Conservation (phyloP, 805 yeast genomes). For the Wickerhamomyces bovis region DNA sequence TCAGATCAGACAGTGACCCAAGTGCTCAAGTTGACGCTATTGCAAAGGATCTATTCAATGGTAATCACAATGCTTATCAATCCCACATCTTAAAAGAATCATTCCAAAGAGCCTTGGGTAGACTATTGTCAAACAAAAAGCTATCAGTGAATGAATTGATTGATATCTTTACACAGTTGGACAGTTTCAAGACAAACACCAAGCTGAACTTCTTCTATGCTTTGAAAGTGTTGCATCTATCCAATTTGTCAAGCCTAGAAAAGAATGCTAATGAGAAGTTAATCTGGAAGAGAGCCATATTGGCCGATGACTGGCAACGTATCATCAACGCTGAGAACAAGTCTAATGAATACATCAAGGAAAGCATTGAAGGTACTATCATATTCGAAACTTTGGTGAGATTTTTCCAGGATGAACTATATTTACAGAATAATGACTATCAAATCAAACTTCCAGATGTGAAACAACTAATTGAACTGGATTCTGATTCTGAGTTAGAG, state of each 20-base stretch:
- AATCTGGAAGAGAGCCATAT: constrained; percentile 57
- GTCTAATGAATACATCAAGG: constrained; percentile 36
- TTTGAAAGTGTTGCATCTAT: constrained; percentile 42
- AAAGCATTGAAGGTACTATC: constrained; percentile 34
- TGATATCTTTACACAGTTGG: constrained; percentile 43
- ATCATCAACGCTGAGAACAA: constrained; percentile 31
- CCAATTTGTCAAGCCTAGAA: constrained; percentile 21
- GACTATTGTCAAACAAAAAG: constrained; percentile 33
- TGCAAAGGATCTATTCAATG: constrained; percentile 19
- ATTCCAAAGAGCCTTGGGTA: constrained; percentile 21
- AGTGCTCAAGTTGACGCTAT: constrained; percentile 19
- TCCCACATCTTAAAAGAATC: constrained; percentile 19
- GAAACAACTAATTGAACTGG: constrained; percentile 7
- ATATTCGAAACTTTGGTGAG: constrained; percentile 40
- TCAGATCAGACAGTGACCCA: constrained; percentile 27
- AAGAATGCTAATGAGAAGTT: constrained; percentile 30
- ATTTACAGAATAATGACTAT: constrained; percentile 16
- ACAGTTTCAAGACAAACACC: constrained; percentile 26
- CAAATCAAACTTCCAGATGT: constrained; percentile 28
- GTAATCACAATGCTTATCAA: constrained; percentile 14
- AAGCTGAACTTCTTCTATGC: constrained; percentile 37
- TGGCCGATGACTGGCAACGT: constrained; percentile 45
- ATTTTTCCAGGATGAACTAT: constrained; percentile 30
- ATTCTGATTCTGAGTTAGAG: constrained; percentile 14
- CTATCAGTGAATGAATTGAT: constrained; percentile 42